Percentiles rank a stretch among this genome's conserved stretches.
Evolutionary conservation across 2,329 filamentous ascomycete species (phyloP).

Genomic region (Clathrospora elynae): DNA sequence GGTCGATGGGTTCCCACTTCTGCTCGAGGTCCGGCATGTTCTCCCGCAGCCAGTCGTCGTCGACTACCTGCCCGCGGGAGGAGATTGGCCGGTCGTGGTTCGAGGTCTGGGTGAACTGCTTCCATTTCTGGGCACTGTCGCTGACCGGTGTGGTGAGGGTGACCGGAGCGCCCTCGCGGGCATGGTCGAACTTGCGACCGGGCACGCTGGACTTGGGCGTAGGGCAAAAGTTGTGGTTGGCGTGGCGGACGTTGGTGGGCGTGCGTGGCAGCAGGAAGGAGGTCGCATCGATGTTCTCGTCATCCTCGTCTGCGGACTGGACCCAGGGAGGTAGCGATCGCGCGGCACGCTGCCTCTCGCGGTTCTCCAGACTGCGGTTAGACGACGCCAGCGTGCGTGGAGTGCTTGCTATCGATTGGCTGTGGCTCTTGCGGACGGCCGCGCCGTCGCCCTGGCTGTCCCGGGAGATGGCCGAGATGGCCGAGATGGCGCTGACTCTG

Average conservation of each 20-base stretch:
- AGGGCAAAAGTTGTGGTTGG: conserved; percentile 48
- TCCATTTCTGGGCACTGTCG: conserved; percentile 48
- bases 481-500: conserved; percentile 37
- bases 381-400: conserved; percentile 46
- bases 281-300: conserved; percentile 37
- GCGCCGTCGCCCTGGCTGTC: conserved; percentile 34
- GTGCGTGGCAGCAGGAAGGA: conserved; percentile 44
- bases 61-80: conserved; percentile 44
- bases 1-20: conserved; percentile 61
- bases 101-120: conserved; percentile 44
- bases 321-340: conserved; percentile 49
- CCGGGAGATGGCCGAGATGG: conserved; percentile 31
- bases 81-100: conserved; percentile 34
- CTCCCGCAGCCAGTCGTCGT: conserved; percentile 55
- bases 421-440: conserved; percentile 38
- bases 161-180: conserved; percentile 45
- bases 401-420: conserved; percentile 44
- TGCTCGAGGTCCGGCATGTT: conserved; percentile 55
- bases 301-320: conserved; percentile 46
- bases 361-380: conserved; percentile 39
- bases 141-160: conserved; percentile 42
- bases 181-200: conserved; percentile 49
- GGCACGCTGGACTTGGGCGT: conserved; percentile 47
- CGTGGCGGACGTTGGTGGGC: conserved; percentile 40
- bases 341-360: conserved; percentile 42